Base-by-base conservation (phyloP, 2,329 filamentous ascomycete genomes). In the Exophiala sp. region DNA sequence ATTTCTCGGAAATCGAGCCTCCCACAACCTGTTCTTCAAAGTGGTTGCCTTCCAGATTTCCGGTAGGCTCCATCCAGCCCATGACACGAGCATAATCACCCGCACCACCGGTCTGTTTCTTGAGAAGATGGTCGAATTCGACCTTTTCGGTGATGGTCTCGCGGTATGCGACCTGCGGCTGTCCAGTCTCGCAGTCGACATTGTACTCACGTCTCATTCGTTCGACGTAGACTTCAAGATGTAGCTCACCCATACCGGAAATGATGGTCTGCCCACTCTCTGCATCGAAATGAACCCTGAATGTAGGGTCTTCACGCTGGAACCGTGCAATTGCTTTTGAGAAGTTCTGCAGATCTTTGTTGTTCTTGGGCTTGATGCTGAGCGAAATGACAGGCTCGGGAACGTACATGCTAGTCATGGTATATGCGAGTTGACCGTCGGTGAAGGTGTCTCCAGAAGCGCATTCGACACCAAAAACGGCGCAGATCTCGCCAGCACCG, bases 321-420 rank as follows among this genome's bases (percentile, higher is more conserved):
- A 99, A 99, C 64, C 94, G 89, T 71, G 92, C 94, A 85, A 99
- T 97, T 63, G 94, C 94, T 77, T 99, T 99, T 68, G 87, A 91
- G 80, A 99, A 99, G 77, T 95, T 94, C 69, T 89, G 85, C 54
- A 87, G 85, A 66, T 99, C 92, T 71, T 89, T 94, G 69, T 83
- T 91, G 71, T 89, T 85, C 80, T 97, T 97, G 44, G 94, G 94
- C 73, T 89, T 91, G 78, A 99, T 97, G 18, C 91, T 96, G 39
- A 99, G 84, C 14, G 92, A 97, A 74, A 99, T 96, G 77, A 99
- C 94, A 29, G 94, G 89, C 69, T 99, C 94, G 7, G 94, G 94
- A 41, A 99, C 92, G 71, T 90, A 78, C 94, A 99, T 99, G 64
- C 91, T 95, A 42, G 89, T 88, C 91, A 99, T 97, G 58, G 87